Percentiles rank a stretch among this genome's conserved stretches.
These are phyloP conservation scores for Trichoderma simmonsii DNA, from an alignment of 2,329 filamentous ascomycete genomes.

Conservation along the genomic window DNA sequence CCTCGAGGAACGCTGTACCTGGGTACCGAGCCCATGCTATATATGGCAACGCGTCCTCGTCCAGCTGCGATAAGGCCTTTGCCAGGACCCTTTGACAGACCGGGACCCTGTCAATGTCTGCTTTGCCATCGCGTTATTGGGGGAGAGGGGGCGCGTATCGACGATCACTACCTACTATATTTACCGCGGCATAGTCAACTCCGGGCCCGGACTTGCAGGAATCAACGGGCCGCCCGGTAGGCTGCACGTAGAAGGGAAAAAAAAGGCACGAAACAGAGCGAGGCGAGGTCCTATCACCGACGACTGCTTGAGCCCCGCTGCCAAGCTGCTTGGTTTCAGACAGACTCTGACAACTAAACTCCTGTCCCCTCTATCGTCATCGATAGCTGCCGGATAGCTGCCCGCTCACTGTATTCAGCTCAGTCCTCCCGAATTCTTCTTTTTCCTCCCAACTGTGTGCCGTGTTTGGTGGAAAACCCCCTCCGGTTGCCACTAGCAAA, in stretches of 20 bases:
- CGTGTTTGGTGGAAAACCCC: not conserved
- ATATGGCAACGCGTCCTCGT: not conserved
- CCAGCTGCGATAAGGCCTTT: constrained; percentile 7
- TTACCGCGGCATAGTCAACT: not conserved
- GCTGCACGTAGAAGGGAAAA: not conserved
- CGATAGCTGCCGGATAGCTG: not conserved
- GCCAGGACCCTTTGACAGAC: constrained; percentile 8
- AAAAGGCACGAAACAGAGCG: not conserved
- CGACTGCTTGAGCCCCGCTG: not conserved
- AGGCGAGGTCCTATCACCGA: not conserved
- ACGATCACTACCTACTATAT: constrained; percentile 10
- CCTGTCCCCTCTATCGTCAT: not conserved
- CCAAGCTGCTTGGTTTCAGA: constrained; percentile 2
- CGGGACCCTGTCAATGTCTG: not conserved
- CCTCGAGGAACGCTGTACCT: not conserved
- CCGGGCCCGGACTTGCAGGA: not conserved
- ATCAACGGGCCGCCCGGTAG: not conserved
- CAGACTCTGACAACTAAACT: not conserved
- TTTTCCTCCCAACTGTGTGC: not conserved
- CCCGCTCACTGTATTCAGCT: not conserved
- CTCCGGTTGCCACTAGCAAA: not conserved
- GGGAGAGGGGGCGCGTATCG: constrained; percentile 1
- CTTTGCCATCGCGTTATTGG: not conserved
- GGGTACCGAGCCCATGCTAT: not conserved
- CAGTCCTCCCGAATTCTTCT: not conserved